Base-by-base conservation (phyloP, 305 asterid species). In the Lippia alba region DNA sequence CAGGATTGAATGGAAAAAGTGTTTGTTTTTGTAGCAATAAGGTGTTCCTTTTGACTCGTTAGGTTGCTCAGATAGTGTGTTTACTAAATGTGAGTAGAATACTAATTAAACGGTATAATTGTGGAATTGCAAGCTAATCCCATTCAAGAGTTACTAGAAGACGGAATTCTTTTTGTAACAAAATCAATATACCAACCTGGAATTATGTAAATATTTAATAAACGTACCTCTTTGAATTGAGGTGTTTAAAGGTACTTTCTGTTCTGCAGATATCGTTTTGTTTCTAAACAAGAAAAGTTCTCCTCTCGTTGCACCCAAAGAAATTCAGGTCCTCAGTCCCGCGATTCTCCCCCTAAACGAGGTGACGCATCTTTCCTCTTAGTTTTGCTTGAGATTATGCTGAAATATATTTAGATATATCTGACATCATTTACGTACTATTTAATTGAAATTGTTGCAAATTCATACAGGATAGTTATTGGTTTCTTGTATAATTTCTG, bases 341-440 rank as follows among this genome's bases (percentile, higher is more conserved):
- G 95, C 30, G 97, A 91, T 78, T 82, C 96, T 63, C 98, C 98
- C n/a, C 99, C 99, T 48, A 88, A 88, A 79, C 83, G 99, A 90
- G 99, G 99, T 94, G 66, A 80, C 58, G 16, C 62, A 44, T 36
- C 64, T 19, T 41, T 33, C 4, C 45, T 44, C 24, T 46, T 40
- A 12, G 46, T 45, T 56, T 61, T 18, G 61, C 48, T 51, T 48
- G 15, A 51, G 44, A 20, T 24, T 15, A 41, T 56, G 12, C 19
- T 30, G 9, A 18, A 19, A 44, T 20, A 53, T 54, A 19, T 60
- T 62, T 34, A 34, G 40, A 65, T 61, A 6, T 46, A 12, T 16
- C 36, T n/a, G 12, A 41, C 18, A 18, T 24, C 49, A 57, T 12
- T 61, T 49, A 30, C 8, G 32, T 12, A 73, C 56, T 45, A 10